Evolutionary conservation across 257 asterid genomes (phyloP).

Genomic region (Haberlea rhodopensis): DNA sequence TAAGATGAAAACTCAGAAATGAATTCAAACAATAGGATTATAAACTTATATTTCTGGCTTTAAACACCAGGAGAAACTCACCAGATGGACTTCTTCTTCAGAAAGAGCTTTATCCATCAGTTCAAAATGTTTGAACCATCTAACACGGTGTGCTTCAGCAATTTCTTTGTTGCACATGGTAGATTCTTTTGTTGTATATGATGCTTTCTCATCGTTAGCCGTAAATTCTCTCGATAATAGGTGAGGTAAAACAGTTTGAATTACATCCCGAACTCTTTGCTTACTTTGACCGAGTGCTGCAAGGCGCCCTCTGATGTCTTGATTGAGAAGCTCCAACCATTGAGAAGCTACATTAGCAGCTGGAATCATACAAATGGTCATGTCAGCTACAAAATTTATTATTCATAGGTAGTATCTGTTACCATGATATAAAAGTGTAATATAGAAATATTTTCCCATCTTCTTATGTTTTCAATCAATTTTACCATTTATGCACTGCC

Average conservation of each 20-base stretch:
- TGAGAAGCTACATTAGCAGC: conserved; percentile 94
- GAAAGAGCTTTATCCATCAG: conserved; percentile 75
- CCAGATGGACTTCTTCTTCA: conserved; percentile 82
- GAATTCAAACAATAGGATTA: neutral
- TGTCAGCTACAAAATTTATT: conserved; percentile 18
- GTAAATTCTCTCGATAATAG: conserved; percentile 63
- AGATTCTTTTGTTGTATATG: conserved; percentile 22
- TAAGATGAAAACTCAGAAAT: neutral
- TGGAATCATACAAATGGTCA: conserved; percentile 35
- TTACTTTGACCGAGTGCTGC: conserved; percentile 82
- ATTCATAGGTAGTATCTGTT: neutral
- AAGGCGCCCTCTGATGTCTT: conserved; percentile 84
- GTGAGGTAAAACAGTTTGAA: conserved; percentile 66
- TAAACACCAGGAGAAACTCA: conserved; percentile 30
- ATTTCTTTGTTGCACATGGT: conserved; percentile 31
- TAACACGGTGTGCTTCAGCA: conserved; percentile 54
- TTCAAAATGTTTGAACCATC: conserved; percentile 65
- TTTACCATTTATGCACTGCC: neutral
- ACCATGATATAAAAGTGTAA: conserved; percentile 15
- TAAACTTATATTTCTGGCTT: neutral
- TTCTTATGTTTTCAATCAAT: neutral
- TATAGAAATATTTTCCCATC: neutral
- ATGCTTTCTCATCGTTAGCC: conserved; percentile 40
- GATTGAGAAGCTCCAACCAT: conserved; percentile 92
- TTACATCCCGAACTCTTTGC: conserved; percentile 70